phyloP scores from a whole-genome alignment of 2,329 filamentous ascomycete genomes.

The Talaromyces sp. region DNA sequence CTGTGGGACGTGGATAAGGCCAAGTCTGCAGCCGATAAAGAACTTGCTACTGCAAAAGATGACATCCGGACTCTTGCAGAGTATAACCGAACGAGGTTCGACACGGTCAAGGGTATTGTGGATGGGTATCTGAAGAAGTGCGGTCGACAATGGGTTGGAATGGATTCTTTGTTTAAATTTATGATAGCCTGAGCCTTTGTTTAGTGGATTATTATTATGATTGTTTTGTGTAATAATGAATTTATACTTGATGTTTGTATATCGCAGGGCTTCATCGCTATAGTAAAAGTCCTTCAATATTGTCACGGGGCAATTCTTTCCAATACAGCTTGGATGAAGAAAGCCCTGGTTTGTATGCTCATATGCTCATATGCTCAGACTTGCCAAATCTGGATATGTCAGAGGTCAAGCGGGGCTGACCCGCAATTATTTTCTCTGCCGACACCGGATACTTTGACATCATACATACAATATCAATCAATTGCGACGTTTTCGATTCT shows the following conservation, averaged over 20 bases:
- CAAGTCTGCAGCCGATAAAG: conserved; percentile 48
- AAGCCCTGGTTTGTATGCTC: too few relatives aligned
- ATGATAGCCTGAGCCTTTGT: conserved; percentile 15
- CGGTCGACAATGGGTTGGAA: conserved; percentile 86
- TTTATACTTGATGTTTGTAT: background rate
- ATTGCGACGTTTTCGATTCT: background rate
- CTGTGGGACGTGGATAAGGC: conserved; percentile 90
- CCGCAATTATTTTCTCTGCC: conserved; percentile 2
- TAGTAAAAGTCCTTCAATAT: background rate
- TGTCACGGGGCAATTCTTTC: background rate
- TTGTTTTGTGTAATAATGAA: background rate
- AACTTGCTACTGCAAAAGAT: conserved; percentile 53
- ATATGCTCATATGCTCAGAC: background rate
- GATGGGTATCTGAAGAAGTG: conserved; percentile 85
- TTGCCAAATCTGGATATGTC: background rate
- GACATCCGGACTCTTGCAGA: conserved; percentile 69
- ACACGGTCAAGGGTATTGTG: conserved; percentile 69
- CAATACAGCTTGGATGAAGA: too few relatives aligned
- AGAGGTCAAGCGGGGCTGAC: background rate
- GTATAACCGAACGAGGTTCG: conserved; percentile 77
- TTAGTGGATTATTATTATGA: background rate
- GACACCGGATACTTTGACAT: background rate
- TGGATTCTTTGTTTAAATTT: conserved; percentile 76
- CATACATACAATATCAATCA: background rate
- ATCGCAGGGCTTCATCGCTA: background rate